A percentile compares a stretch with the other conserved stretches of the same genome.
Evolutionary conservation across 345 rosid genomes (phyloP).

Genomic region (Salix caprea): DNA sequence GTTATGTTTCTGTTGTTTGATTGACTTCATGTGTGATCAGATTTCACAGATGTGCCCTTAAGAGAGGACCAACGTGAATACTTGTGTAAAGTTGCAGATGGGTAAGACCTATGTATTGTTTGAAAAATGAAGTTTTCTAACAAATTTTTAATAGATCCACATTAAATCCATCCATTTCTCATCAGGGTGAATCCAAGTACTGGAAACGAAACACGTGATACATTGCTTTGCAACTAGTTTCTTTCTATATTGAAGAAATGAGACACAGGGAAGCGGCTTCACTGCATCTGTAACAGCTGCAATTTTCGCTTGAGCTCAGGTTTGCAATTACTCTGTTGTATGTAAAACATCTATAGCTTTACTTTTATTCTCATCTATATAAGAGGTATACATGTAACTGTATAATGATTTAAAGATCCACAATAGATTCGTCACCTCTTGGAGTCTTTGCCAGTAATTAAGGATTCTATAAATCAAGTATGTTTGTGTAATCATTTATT

Average conservation of each 20-base stretch:
- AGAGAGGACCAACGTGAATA: constrained; percentile 87
- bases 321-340: background rate
- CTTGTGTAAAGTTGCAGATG: constrained; percentile 82
- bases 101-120: constrained; percentile 39
- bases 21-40: constrained; percentile 30
- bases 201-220: constrained; percentile 77
- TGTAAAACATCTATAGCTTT: background rate
- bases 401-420: background rate
- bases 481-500: background rate
- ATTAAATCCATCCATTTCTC: background rate
- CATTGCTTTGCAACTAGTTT: constrained; percentile 69
- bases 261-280: background rate
- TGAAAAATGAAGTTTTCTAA: background rate
- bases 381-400: background rate
- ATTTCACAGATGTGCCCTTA: constrained; percentile 89
- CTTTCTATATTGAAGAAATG: constrained; percentile 1
- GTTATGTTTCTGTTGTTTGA: background rate
- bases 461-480: background rate
- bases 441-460: background rate
- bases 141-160: background rate
- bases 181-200: constrained; percentile 68
- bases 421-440: background rate
- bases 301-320: constrained; percentile 19
- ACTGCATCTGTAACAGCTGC: constrained; percentile 10
- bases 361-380: background rate